Evolutionary conservation across 1,284 basidiomycete genomes (phyloP).

Genomic region (Heterobasidion parviporum): DNA sequence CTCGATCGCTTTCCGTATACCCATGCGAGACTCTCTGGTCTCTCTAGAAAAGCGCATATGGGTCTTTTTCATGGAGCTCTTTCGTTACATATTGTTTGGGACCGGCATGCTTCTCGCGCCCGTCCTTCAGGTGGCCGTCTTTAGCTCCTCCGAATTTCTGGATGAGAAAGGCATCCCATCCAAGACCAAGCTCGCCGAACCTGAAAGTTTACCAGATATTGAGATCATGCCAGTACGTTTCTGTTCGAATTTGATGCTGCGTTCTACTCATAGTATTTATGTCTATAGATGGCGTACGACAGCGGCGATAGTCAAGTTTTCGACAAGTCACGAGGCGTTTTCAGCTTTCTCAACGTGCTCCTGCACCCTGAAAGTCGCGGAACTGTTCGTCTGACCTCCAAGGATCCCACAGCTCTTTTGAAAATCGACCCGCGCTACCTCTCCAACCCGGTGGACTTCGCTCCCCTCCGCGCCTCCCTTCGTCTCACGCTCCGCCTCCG

Average conservation of each 20-base stretch:
- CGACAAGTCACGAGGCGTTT: constrained; percentile 10
- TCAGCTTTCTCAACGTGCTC: constrained; percentile 14
- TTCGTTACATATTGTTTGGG: constrained; percentile 17
- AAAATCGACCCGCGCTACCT: constrained; percentile 32
- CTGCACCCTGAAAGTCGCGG: constrained; percentile 18
- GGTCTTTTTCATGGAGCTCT: constrained; percentile 14
- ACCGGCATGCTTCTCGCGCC: constrained; percentile 18
- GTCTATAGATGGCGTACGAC: constrained; percentile 3
- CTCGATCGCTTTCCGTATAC: constrained; percentile 16
- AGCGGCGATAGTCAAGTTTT: neutral
- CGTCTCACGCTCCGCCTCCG: constrained; percentile 31
- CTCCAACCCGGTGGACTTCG: constrained; percentile 19
- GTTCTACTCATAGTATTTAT: neutral
- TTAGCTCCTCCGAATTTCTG: constrained; percentile 12
- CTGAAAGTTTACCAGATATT: constrained; percentile 17
- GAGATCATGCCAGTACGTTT: constrained; percentile 18
- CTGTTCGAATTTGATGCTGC: neutral
- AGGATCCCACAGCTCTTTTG: constrained; percentile 27
- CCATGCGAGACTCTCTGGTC: constrained; percentile 18
- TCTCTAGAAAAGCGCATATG: constrained; percentile 16
- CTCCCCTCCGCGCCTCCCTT: constrained; percentile 29
- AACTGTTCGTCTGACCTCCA: constrained; percentile 22
- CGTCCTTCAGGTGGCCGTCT: constrained; percentile 16
- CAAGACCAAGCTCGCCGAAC: neutral
- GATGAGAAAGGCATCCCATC: constrained; percentile 6